Conservation (phyloP, 305 asterid genomes). For the Euphrasia arctica region DNA sequence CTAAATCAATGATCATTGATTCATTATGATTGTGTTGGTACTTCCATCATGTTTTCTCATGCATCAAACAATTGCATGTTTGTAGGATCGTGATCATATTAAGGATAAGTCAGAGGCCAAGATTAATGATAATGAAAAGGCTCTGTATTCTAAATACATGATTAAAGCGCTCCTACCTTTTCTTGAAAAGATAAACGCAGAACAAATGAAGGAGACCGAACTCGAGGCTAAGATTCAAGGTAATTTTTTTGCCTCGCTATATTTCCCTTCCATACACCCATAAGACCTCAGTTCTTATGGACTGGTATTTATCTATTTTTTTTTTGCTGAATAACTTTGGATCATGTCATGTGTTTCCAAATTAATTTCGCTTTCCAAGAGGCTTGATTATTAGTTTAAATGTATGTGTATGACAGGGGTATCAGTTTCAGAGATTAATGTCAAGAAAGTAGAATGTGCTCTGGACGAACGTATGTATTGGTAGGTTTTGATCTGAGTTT, state of each 20-base stretch:
- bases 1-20: neutral
- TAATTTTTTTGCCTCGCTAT: constrained; percentile 6
- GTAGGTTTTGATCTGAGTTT: constrained; percentile 33
- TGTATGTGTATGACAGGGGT: constrained; percentile 34
- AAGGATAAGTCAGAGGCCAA: constrained; percentile 23
- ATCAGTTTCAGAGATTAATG: constrained; percentile 34
- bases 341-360: constrained; percentile 11
- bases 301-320: neutral
- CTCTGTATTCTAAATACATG: constrained; percentile 42
- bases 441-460: constrained; percentile 27
- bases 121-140: constrained; percentile 30
- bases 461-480: constrained; percentile 50
- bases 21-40: neutral
- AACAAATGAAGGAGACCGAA: constrained; percentile 49
- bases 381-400: constrained; percentile 8
- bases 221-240: constrained; percentile 53
- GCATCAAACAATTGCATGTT: constrained; percentile 20
- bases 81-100: constrained; percentile 27
- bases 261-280: neutral
- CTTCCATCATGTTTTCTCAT: constrained; percentile 20
- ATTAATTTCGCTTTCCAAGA: neutral
- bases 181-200: constrained; percentile 40
- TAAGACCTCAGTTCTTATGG: neutral
- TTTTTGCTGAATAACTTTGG: neutral
- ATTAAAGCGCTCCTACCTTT: constrained; percentile 46